phyloP scores from a whole-genome alignment of 345 rosid species.

The Trapa incisa region DNA sequence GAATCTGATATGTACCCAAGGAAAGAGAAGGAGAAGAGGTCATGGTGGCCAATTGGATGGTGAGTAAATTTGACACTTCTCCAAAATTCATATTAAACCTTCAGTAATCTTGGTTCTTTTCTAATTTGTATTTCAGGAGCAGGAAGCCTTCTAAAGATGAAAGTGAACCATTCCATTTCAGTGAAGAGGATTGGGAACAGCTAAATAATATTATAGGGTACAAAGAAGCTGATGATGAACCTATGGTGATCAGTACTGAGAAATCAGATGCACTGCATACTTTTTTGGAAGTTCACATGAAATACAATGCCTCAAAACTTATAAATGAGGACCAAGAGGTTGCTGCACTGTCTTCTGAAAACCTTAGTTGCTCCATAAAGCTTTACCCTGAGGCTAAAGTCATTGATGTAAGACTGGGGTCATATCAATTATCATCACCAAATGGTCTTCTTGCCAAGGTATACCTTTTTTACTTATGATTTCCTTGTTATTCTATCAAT shows the following conservation, averaged over 20 bases:
- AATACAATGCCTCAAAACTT: constrained; percentile 89
- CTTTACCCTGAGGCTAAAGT: constrained; percentile 89
- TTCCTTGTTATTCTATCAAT: not conserved
- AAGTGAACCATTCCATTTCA: constrained; percentile 58
- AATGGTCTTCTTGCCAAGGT: constrained; percentile 94
- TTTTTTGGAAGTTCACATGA: constrained; percentile 73
- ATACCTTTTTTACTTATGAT: constrained; percentile 2
- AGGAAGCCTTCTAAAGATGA: constrained; percentile 49
- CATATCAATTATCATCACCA: constrained; percentile 86
- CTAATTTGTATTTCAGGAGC: constrained; percentile 35
- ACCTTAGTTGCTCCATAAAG: constrained; percentile 59
- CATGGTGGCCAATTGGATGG: constrained; percentile 99
- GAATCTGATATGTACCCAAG: constrained; percentile 40
- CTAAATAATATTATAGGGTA: constrained; percentile 79
- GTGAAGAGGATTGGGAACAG: constrained; percentile 87
- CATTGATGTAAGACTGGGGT: constrained; percentile 69
- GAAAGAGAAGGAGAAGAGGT: constrained; percentile 47
- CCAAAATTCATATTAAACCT: not conserved
- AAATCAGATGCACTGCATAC: constrained; percentile 63
- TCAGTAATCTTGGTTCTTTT: constrained; percentile 3
- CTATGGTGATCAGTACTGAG: constrained; percentile 29
- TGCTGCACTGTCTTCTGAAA: constrained; percentile 86
- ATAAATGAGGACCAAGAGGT: constrained; percentile 48
- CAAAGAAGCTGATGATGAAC: constrained; percentile 61
- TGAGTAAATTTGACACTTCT: constrained; percentile 16